phyloP scores from a whole-genome alignment of 495 filamentous ascomycete genomes.

The Penicillium desertorum region DNA sequence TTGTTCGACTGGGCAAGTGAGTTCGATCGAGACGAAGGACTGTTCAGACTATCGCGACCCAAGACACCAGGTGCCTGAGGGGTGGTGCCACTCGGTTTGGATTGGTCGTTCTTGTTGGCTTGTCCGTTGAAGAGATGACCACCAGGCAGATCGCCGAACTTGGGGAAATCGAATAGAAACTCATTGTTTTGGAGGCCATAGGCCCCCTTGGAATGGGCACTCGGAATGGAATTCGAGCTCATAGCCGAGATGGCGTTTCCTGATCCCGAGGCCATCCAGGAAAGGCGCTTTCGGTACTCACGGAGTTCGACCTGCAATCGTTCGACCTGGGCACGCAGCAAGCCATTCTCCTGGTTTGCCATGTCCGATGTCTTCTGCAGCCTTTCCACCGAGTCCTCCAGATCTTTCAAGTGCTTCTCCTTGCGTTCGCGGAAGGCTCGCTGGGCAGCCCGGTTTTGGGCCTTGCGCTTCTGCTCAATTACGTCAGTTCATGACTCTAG shows the following conservation, averaged over 20 bases:
- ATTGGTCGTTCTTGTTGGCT: constrained; percentile 33
- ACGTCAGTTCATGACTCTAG: constrained; percentile 42
- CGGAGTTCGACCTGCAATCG: constrained; percentile 80
- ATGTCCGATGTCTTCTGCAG: constrained; percentile 83
- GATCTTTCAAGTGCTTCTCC: constrained; percentile 93
- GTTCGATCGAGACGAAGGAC: constrained; percentile 5
- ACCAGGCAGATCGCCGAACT: constrained; percentile 77
- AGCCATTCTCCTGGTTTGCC: constrained; percentile 80
- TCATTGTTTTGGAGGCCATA: constrained; percentile 67
- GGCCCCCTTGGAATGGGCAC: constrained; percentile 36
- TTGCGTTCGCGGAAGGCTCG: constrained; percentile 97
- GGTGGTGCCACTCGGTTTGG: constrained; percentile 26
- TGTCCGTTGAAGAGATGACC: constrained; percentile 55
- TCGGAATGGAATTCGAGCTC: constrained; percentile 44
- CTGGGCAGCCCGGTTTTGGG: constrained; percentile 96
- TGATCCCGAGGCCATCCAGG: constrained; percentile 50
- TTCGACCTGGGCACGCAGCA: constrained; percentile 82
- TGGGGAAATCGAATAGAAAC: constrained; percentile 94
- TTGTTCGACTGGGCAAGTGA: constrained; percentile 7
- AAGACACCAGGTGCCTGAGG: constrained; percentile 37
- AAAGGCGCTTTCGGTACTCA: constrained; percentile 85
- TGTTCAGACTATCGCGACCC: constrained; percentile 28
- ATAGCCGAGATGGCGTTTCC: constrained; percentile 51
- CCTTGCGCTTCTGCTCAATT: constrained; percentile 85
- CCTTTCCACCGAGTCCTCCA: constrained; percentile 91